These are phyloP conservation scores for Xerophyta viscosa DNA, from an alignment of 106 monocot species.

Conservation along the genomic window DNA sequence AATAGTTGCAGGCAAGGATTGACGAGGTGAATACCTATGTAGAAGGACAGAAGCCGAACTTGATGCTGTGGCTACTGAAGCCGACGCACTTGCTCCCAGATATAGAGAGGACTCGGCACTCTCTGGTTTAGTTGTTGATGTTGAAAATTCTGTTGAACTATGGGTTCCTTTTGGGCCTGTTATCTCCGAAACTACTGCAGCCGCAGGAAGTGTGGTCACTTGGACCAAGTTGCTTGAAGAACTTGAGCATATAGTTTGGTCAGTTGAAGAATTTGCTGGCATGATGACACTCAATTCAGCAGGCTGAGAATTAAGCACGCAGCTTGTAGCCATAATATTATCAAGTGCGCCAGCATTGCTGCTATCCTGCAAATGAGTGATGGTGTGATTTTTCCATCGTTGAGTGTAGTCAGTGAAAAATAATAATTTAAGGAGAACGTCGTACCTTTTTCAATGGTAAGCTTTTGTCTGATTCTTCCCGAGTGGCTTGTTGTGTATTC, in stretches of 20 bases:
- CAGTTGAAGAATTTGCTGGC: constrained; percentile 15
- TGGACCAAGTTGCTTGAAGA: constrained; percentile 13
- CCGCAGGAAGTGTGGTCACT: constrained; percentile 14
- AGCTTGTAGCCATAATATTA: background rate
- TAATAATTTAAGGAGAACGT: background rate
- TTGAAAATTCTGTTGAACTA: constrained; percentile 10
- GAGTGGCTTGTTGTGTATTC: constrained; percentile 8
- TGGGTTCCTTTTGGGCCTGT: constrained; percentile 12
- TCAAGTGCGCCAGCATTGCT: constrained; percentile 9
- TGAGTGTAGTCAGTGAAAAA: too few species aligned
- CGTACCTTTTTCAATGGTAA: background rate
- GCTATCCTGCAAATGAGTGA: background rate
- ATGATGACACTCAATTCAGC: constrained; percentile 9
- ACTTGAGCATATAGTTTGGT: constrained; percentile 6
- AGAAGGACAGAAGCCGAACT: constrained; percentile 31
- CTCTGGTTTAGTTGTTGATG: constrained; percentile 7
- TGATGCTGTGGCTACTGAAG: constrained; percentile 19
- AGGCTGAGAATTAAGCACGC: constrained; percentile 18
- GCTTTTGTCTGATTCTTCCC: constrained; percentile 11
- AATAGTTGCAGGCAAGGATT: constrained; percentile 16
- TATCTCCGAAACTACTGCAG: constrained; percentile 16
- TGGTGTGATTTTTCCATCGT: background rate
- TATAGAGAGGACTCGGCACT: constrained; percentile 20
- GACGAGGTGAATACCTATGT: constrained; percentile 33
- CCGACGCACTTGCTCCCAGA: constrained; percentile 27